Percentiles rank a stretch among this genome's conserved stretches.
phyloP scores from a whole-genome alignment of 495 filamentous ascomycete species.

The Lasiosphaeris hirsuta region DNA sequence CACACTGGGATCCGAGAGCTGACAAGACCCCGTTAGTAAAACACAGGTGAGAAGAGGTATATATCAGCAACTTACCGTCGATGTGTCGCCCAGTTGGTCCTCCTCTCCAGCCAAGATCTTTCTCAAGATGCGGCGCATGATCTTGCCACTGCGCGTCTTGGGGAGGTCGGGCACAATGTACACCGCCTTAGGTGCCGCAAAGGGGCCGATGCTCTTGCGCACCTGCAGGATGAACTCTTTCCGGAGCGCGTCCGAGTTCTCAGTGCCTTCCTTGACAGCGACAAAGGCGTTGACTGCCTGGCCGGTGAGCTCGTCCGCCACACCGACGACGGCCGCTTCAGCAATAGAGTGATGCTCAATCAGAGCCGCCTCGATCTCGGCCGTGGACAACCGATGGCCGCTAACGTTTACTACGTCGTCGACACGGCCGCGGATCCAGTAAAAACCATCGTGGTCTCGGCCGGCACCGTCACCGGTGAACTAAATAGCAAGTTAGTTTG shows the following conservation, averaged over 20 bases:
- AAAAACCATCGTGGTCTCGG: conserved; percentile 97
- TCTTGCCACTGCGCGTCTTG: conserved; percentile 97
- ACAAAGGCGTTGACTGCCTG: conserved; percentile 98
- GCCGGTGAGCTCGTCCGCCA: conserved; percentile 88
- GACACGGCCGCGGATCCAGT: conserved; percentile 98
- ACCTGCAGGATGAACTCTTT: conserved; percentile 95
- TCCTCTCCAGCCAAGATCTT: conserved; percentile 97
- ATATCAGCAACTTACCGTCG: conserved; percentile 63
- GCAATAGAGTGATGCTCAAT: conserved; percentile 87
- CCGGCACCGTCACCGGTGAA: conserved; percentile 98
- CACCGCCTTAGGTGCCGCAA: conserved; percentile 92
- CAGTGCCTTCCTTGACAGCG: conserved; percentile 81
- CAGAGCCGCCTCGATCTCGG: conserved; percentile 95
- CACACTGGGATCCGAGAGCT: conserved; percentile 87
- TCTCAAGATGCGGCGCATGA: conserved; percentile 94
- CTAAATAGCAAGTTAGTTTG: conserved; percentile 49
- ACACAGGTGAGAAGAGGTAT: background rate
- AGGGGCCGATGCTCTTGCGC: conserved; percentile 93
- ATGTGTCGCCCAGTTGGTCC: conserved; percentile 89
- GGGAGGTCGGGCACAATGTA: conserved; percentile 88
- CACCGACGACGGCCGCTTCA: conserved; percentile 93
- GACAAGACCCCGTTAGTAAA: conserved; percentile 33
- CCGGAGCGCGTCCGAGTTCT: conserved; percentile 73
- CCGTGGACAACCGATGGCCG: conserved; percentile 92
- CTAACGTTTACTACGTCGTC: conserved; percentile 98